Base-by-base conservation (phyloP, 768 basidiomycete species). In the Calocybe gangraenosa region DNA sequence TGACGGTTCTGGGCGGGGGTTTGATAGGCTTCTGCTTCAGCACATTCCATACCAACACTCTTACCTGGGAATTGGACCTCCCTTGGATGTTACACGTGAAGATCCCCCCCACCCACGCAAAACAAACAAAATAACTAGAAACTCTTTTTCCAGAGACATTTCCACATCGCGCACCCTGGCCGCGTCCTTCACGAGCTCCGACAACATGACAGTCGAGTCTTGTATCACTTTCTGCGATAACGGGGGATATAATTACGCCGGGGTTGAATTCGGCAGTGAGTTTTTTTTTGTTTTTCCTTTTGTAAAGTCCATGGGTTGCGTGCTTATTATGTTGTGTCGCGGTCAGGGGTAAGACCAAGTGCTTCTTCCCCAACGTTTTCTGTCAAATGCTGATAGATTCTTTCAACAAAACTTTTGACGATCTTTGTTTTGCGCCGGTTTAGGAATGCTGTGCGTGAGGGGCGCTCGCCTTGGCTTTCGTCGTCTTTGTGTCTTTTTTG, bases 181-280 rank as follows among this genome's bases (percentile, higher is more conserved):
- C 2, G 73, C 71, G 2, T 65, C 69, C 2, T 63, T 61, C 2
- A 56, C 57, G 15, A 74, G 70, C 48, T 60, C 68, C n/a, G 67
- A 70, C 52, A 62, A 69, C 10, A 79, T 87, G 81, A 85, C 70
- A 1, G 62, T 73, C 40, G 81, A 73, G 42, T 58, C 52, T 0
- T 73, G 71, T 44, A 66, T 72, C 33, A 57, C 49, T 9, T 67
- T 70, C 48, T 73, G 71, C 41, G 38, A 47, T 37, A 52, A 56
- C 7, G 59, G 49, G 5, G 59, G 53, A 32, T 83, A 66, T 55
- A 65, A 76, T 45, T 81, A 74, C 47, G 79, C 83, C 10, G 85
- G 85, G 6, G 69, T 81, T 2, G 84, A 86, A 63, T 85, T 78
- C 50, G 75, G 70, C 17, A 74, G 70, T 72, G 54, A 51, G 67